These are phyloP conservation scores for Plectosphaerella cucumerina DNA, from an alignment of 2,329 filamentous ascomycete species.

Conservation along the genomic window DNA sequence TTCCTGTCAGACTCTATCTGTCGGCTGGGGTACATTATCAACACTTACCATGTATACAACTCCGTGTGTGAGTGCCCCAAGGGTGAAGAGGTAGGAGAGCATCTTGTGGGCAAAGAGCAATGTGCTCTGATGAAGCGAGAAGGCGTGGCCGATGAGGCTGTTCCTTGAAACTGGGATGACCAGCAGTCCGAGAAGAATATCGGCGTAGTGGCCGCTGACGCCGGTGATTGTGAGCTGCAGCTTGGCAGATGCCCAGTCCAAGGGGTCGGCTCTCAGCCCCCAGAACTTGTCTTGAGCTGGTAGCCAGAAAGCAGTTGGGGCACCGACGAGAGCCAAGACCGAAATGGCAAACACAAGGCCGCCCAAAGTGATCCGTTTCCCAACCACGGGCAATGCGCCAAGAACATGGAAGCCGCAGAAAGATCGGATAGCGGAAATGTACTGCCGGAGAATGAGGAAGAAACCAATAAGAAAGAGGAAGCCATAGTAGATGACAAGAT, in stretches of 20 bases:
- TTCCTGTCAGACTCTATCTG: neutral
- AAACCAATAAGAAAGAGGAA: conserved; percentile 5
- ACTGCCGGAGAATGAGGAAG: neutral
- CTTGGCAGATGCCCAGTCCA: conserved; percentile 9
- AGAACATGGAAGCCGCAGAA: neutral
- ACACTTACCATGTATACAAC: conserved; percentile 9
- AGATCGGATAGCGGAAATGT: neutral
- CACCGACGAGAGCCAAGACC: conserved; percentile 6
- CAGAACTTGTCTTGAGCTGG: conserved; percentile 5
- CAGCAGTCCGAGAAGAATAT: conserved; percentile 10
- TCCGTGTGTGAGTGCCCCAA: conserved; percentile 6
- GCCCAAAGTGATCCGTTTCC: conserved; percentile 5
- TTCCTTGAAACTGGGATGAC: conserved; percentile 11
- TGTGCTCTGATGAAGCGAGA: conserved; percentile 11
- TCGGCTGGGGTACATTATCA: neutral
- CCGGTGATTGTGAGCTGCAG: conserved; percentile 8
- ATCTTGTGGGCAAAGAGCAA: conserved; percentile 10
- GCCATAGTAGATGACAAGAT: conserved; percentile 9
- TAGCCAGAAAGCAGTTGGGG: conserved; percentile 7
- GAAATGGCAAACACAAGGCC: conserved; percentile 4
- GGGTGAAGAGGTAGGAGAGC: conserved; percentile 2
- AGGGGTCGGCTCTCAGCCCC: conserved; percentile 4
- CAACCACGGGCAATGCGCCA: neutral
- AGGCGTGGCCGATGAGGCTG: conserved; percentile 8
- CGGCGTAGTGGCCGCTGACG: conserved; percentile 11